Conservation (phyloP, 768 basidiomycete genomes). For the Hypholoma fasciculare region DNA sequence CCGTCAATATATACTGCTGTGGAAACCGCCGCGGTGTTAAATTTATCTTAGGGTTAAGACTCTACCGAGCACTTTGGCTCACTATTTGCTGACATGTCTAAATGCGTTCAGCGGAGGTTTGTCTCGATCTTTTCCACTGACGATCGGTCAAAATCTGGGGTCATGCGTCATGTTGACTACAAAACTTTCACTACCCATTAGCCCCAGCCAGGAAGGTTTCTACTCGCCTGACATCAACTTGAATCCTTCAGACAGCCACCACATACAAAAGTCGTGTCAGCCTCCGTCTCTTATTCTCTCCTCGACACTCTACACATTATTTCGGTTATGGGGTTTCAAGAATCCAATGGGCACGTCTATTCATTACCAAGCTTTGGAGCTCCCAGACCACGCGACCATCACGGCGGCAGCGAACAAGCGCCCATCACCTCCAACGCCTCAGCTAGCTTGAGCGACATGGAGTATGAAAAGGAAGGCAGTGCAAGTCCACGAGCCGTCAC, state of each 20-base stretch:
- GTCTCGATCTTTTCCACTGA: constrained; percentile 11
- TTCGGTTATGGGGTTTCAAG: constrained; percentile 15
- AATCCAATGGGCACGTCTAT: not conserved
- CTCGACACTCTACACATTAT: not conserved
- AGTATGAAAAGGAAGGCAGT: not conserved
- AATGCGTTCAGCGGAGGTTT: constrained; percentile 3
- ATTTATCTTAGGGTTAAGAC: constrained; percentile 12
- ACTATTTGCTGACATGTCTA: not conserved
- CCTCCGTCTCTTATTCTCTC: constrained; percentile 9
- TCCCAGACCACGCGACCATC: not conserved
- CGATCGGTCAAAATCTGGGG: constrained; percentile 16
- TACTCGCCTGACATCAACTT: constrained; percentile 1
- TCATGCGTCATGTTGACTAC: constrained; percentile 5
- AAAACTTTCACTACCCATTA: not conserved
- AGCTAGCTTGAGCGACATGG: not conserved
- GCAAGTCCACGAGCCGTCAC: not conserved
- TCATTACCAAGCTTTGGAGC: not conserved
- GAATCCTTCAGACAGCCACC: constrained; percentile 1
- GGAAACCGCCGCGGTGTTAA: constrained; percentile 18
- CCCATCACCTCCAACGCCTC: not conserved
- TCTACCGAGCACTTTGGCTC: constrained; percentile 9
- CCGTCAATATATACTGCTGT: not conserved
- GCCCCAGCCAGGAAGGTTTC: not conserved
- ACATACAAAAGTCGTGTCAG: constrained; percentile 18
- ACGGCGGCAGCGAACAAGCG: not conserved